Evolutionary conservation across 2,329 filamentous ascomycete species (phyloP).

Genomic region (Bipolaris zeicola): DNA sequence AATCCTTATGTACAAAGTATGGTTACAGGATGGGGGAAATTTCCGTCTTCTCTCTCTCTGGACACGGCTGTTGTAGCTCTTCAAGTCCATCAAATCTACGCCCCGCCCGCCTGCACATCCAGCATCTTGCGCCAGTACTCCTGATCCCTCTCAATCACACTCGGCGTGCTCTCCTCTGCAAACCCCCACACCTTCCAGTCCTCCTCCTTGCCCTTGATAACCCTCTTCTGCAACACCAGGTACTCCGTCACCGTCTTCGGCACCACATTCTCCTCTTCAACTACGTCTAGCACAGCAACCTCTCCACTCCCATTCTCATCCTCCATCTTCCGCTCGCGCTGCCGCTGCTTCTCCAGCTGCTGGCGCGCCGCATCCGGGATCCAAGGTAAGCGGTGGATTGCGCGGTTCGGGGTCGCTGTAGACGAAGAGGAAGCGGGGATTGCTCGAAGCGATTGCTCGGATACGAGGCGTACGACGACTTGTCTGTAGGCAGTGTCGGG

Average conservation of each 20-base stretch:
- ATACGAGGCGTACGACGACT: slow-evolving; percentile 33
- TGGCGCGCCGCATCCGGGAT: slow-evolving; percentile 13
- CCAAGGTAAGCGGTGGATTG: slow-evolving; percentile 8
- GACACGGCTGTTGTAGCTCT: background rate
- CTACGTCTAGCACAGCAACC: background rate
- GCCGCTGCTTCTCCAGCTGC: slow-evolving; percentile 7
- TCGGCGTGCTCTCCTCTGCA: slow-evolving; percentile 55
- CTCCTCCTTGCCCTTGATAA: slow-evolving; percentile 53
- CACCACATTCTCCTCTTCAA: slow-evolving; percentile 5
- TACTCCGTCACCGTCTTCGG: slow-evolving; percentile 62
- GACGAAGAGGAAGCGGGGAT: background rate
- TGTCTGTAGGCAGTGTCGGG: slow-evolving; percentile 34
- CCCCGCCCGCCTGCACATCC: slow-evolving; percentile 20
- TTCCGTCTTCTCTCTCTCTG: background rate
- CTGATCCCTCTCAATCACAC: slow-evolving; percentile 30
- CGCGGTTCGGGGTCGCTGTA: background rate
- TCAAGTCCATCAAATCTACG: background rate
- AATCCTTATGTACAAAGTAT: slow-evolving; percentile 17
- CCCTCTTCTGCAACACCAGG: slow-evolving; percentile 63
- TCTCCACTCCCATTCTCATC: background rate
- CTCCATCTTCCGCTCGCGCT: slow-evolving; percentile 2
- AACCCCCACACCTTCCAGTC: slow-evolving; percentile 72
- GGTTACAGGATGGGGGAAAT: slow-evolving; percentile 15
- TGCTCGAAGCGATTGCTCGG: slow-evolving; percentile 24
- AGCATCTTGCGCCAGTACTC: slow-evolving; percentile 29